Evolutionary conservation across 257 asterid genomes (phyloP).

Genomic region (Solanum pimpinellifolium): DNA sequence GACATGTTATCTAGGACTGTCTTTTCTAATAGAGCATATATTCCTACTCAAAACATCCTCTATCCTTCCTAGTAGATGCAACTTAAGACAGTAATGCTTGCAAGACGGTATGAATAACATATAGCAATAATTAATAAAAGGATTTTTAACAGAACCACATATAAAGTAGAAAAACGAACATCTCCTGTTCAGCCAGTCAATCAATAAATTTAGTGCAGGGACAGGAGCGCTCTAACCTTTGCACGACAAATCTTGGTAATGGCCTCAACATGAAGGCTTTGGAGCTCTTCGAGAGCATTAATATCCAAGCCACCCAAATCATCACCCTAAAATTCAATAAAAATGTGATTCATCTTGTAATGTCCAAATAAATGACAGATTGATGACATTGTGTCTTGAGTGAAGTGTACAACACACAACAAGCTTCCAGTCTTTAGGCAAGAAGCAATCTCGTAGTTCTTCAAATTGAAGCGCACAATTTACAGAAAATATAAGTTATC

Average conservation of each 20-base stretch:
- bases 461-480: neutral
- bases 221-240: conserved; percentile 10
- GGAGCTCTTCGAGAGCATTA: conserved; percentile 24
- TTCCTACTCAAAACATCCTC: neutral
- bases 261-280: conserved; percentile 32
- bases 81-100: neutral
- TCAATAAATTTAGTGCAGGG: neutral
- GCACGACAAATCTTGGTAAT: conserved; percentile 32
- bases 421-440: neutral
- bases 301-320: conserved; percentile 19
- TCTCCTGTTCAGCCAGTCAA: neutral
- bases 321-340: conserved; percentile 18
- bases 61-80: neutral
- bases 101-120: neutral
- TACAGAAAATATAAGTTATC: neutral
- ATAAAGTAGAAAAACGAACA: neutral
- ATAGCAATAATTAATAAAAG: neutral
- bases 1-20: neutral
- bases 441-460: neutral
- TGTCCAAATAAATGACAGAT: neutral
- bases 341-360: neutral
- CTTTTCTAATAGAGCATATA: neutral
- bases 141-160: neutral
- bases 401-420: neutral
- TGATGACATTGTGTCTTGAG: neutral